phyloP scores from a whole-genome alignment of 2,329 filamentous ascomycete genomes.

The Fusarium begoniae region DNA sequence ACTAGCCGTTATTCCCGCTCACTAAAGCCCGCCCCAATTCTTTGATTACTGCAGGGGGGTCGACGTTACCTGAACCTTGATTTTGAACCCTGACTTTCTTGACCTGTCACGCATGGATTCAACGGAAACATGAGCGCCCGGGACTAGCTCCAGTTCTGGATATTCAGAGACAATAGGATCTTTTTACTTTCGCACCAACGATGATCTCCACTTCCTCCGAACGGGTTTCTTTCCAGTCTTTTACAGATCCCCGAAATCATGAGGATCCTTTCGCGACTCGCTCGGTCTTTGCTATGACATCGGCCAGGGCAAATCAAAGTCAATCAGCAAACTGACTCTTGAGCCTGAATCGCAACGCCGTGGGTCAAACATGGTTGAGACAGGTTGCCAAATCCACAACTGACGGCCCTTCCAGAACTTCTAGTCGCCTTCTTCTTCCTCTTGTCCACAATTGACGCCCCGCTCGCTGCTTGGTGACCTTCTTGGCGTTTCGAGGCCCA shows the following conservation, averaged over 20 bases:
- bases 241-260: conserved; percentile 32
- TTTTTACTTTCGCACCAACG: conserved; percentile 22
- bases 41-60: conserved; percentile 6
- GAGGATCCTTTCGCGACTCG: conserved; percentile 18
- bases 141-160: not conserved
- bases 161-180: conserved; percentile 7
- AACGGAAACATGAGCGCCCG: conserved; percentile 13
- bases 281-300: conserved; percentile 4
- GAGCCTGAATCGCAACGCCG: conserved; percentile 9
- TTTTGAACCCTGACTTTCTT: not conserved
- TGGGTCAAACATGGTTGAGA: conserved; percentile 23
- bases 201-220: conserved; percentile 32
- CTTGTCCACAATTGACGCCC: not conserved
- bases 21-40: conserved; percentile 9
- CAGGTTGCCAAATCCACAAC: not conserved
- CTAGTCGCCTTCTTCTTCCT: conserved; percentile 3
- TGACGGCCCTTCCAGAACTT: conserved; percentile 8
- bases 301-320: not conserved
- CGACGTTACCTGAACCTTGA: not conserved
- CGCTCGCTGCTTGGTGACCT: conserved; percentile 2
- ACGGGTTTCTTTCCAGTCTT: conserved; percentile 36
- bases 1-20: conserved; percentile 23
- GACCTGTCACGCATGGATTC: conserved; percentile 4
- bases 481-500: conserved; percentile 30
- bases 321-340: not conserved